These are phyloP conservation scores for Puccinia coronata DNA, from an alignment of 1,284 basidiomycete species.

Conservation along the genomic window DNA sequence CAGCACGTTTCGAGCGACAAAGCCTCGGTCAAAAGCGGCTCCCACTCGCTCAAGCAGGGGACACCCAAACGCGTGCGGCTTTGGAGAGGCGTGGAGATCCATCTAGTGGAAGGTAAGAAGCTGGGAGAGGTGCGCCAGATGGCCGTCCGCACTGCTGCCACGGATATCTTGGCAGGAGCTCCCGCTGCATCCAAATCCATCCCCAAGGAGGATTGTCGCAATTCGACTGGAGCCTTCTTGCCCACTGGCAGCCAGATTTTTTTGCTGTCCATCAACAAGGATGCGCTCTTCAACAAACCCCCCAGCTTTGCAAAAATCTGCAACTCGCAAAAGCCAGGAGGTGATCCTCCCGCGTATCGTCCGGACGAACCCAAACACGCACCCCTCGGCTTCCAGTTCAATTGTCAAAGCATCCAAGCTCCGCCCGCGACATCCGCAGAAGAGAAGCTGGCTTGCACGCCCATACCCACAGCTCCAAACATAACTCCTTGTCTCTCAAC, in stretches of 20 bases:
- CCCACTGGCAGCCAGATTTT: constrained; percentile 16
- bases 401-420: constrained; percentile 6
- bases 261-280: constrained; percentile 20
- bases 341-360: no score
- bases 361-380: not conserved
- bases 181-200: not conserved
- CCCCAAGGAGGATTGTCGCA: constrained; percentile 13
- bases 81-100: constrained; percentile 46
- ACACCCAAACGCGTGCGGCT: constrained; percentile 46
- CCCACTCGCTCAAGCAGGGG: not conserved
- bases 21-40: not conserved
- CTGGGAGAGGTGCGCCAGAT: constrained; percentile 23
- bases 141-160: constrained; percentile 11
- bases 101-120: constrained; percentile 42
- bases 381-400: not conserved
- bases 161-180: not conserved
- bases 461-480: not conserved
- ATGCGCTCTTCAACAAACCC: constrained; percentile 11
- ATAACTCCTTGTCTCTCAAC: not conserved
- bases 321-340: no score
- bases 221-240: constrained; percentile 29
- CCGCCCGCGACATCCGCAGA: not conserved
- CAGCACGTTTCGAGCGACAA: no score
- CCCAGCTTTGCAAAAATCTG: no score
- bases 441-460: not conserved